phyloP scores from a whole-genome alignment of 1,284 basidiomycete genomes.

The Heimioporus retisporus region DNA sequence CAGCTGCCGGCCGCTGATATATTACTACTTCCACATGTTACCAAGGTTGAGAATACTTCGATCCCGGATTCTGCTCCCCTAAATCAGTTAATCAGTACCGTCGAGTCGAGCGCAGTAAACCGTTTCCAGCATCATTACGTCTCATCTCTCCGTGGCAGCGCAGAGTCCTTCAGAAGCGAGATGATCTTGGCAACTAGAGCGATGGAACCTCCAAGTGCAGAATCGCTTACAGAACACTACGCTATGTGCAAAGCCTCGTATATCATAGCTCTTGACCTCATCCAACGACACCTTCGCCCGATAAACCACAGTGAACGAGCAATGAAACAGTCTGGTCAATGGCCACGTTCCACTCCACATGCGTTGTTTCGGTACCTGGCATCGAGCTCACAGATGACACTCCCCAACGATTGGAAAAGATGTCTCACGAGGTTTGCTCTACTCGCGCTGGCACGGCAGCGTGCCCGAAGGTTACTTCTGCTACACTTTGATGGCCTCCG shows the following conservation, averaged over 20 bases:
- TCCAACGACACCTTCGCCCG: no score
- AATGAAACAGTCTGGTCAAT: no score
- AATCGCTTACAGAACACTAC: constrained; percentile 24
- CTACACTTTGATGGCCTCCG: constrained; percentile 7
- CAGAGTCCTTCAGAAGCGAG: constrained; percentile 13
- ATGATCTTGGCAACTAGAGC: background rate
- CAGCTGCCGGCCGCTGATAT: no score
- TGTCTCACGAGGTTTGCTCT: constrained; percentile 38
- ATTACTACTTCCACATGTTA: no score
- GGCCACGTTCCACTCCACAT: constrained; percentile 18
- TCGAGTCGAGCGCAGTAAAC: background rate
- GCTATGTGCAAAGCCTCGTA: background rate
- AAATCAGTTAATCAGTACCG: background rate
- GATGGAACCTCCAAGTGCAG: background rate
- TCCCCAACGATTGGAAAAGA: constrained; percentile 37
- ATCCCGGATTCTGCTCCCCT: background rate
- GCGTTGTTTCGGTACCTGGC: constrained; percentile 37
- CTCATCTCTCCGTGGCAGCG: background rate
- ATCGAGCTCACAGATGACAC: constrained; percentile 14
- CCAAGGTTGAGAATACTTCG: background rate
- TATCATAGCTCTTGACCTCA: no score
- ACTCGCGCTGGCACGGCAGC: constrained; percentile 25
- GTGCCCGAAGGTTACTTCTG: constrained; percentile 17
- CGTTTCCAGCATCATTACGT: background rate
- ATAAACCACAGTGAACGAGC: no score